Conservation (phyloP, 208 protist genomes). For the Spongospora subterranea region DNA sequence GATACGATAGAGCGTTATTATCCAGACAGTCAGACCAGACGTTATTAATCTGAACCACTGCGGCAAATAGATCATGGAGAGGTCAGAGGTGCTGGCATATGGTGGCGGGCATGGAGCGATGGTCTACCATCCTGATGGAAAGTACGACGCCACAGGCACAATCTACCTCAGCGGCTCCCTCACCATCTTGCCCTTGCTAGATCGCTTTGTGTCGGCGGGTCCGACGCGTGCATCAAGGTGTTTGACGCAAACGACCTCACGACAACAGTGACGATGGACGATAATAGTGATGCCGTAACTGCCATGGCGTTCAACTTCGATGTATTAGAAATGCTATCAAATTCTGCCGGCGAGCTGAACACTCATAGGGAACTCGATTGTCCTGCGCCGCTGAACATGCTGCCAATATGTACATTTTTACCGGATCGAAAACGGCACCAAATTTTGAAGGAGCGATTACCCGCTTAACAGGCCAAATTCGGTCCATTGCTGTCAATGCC, state of each 20-base stretch:
- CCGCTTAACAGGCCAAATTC: background rate
- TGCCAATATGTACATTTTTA: background rate
- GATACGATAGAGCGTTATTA: too few relatives aligned
- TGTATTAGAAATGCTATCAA: too few relatives aligned
- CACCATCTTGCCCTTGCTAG: background rate
- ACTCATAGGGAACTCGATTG: background rate
- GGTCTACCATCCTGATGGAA: background rate
- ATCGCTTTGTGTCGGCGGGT: background rate
- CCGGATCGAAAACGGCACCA: background rate
- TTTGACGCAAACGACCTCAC: background rate
- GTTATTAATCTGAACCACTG: too few relatives aligned
- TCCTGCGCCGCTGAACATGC: background rate
- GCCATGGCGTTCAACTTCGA: conserved; percentile 18
- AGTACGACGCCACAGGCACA: background rate
- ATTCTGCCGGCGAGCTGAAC: too few relatives aligned
- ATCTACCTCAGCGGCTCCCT: background rate
- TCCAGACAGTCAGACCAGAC: too few relatives aligned
- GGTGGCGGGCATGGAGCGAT: background rate
- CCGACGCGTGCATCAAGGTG: background rate
- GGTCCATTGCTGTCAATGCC: background rate
- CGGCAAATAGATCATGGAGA: too few relatives aligned
- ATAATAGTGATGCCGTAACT: background rate
- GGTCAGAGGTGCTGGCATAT: too few relatives aligned
- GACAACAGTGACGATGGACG: background rate
- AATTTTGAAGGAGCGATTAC: background rate